Evolutionary conservation across 192 early-diverging fungal species (phyloP).

Genomic region (Backusella westeae): DNA sequence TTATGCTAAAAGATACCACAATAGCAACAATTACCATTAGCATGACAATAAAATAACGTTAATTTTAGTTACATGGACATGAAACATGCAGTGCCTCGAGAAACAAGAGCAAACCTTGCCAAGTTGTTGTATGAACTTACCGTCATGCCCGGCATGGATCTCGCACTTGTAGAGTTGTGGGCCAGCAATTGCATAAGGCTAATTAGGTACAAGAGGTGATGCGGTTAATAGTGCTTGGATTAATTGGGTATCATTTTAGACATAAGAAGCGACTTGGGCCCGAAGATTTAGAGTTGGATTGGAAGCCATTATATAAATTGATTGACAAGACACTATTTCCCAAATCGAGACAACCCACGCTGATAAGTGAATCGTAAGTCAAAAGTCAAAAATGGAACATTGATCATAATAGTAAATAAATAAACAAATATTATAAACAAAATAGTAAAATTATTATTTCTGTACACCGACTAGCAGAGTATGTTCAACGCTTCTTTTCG

Average conservation of each 20-base stretch:
- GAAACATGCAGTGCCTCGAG: slow-evolving; percentile 55
- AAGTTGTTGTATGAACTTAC: slow-evolving; percentile 64
- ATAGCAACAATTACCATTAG: no score
- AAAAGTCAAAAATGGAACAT: not conserved
- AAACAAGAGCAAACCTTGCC: slow-evolving; percentile 56
- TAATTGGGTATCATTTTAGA: slow-evolving; percentile 29
- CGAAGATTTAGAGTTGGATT: slow-evolving; percentile 66
- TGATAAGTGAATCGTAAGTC: slow-evolving; percentile 54
- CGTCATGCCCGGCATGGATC: slow-evolving; percentile 65
- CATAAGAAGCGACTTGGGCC: slow-evolving; percentile 63
- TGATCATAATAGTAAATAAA: not conserved
- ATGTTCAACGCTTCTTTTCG: slow-evolving; percentile 68
- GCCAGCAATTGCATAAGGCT: slow-evolving; percentile 55
- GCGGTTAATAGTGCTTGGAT: not conserved
- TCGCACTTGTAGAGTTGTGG: slow-evolving; percentile 62
- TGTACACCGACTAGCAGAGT: slow-evolving; percentile 46
- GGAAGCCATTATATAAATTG: slow-evolving; percentile 72
- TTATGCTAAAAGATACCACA: not conserved
- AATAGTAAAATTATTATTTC: slow-evolving; percentile 50
- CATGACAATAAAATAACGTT: not conserved
- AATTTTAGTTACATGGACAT: slow-evolving; percentile 61
- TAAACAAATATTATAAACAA: not conserved
- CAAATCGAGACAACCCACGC: slow-evolving; percentile 63
- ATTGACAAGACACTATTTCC: slow-evolving; percentile 58
- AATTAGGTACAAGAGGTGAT: slow-evolving; percentile 50